These are phyloP conservation scores for Saprolegnia parasitica DNA, from an alignment of 352 stramenopile genomes.

Conservation along the genomic window DNA sequence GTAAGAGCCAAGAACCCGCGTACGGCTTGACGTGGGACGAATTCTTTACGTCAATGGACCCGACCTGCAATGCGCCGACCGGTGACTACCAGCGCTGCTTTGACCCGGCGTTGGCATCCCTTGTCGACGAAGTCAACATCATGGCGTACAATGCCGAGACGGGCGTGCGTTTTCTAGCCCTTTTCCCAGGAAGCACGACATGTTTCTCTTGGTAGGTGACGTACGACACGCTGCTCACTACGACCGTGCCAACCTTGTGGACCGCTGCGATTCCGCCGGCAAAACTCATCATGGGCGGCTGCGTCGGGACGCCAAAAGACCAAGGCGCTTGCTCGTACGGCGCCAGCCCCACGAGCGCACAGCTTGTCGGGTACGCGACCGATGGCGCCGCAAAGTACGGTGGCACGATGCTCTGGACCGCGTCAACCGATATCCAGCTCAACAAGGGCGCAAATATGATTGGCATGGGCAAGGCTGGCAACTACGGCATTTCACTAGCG, in stretches of 20 bases:
- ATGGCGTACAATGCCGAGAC: slow-evolving; percentile 69
- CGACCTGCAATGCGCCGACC: background rate
- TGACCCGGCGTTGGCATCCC: slow-evolving; percentile 41
- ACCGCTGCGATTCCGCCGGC: background rate
- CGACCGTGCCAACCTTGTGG: slow-evolving; percentile 18
- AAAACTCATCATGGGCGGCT: slow-evolving; percentile 21
- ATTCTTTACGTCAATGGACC: slow-evolving; percentile 12
- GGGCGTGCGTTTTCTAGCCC: too few species aligned
- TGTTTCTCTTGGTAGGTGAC: background rate
- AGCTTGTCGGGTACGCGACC: slow-evolving; percentile 11
- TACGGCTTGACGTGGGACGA: slow-evolving; percentile 34
- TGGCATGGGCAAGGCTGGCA: slow-evolving; percentile 19
- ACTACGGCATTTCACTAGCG: background rate
- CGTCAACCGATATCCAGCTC: slow-evolving; percentile 11
- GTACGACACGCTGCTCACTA: slow-evolving; percentile 15
- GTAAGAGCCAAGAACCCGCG: slow-evolving; percentile 69
- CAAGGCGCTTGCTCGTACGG: slow-evolving; percentile 23
- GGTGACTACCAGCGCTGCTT: slow-evolving; percentile 59
- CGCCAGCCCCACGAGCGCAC: background rate
- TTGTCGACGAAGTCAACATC: slow-evolving; percentile 76
- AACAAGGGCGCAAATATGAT: slow-evolving; percentile 15
- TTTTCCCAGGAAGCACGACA: background rate
- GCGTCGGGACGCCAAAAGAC: slow-evolving; percentile 15
- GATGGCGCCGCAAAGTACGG: slow-evolving; percentile 25
- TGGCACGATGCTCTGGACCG: slow-evolving; percentile 27